Evolutionary conservation across 805 yeast species (phyloP), one percentile per base, ranked within the genome.

Genomic region (Ogataea thermomethanolica): DNA sequence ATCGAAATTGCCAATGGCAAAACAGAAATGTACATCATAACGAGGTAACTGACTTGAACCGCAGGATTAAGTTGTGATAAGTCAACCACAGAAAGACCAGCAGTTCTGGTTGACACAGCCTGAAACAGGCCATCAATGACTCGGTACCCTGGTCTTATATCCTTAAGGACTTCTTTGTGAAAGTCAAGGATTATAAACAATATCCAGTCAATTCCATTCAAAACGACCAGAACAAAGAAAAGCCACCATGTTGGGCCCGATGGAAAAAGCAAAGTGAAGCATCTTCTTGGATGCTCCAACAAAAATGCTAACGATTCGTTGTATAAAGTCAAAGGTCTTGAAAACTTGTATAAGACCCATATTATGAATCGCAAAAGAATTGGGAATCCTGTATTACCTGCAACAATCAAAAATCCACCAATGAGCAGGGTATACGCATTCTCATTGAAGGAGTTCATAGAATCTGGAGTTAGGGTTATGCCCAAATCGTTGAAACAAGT

Each of bases 21-120:
- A 31, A 91, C 97, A 11, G 98, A 91, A 21, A 93, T 89, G 65
- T 93, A 93, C 99, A 93, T 93, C 98, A 93, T 91, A 45, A 93
- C 74, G 80, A 88, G 74, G 60, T 93, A 93, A 52, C 93, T 80
- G 22, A 93, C 95, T 61, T 89, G 96, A 36, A 91, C 86, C 0
- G 96, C 93, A 0, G 97, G 93, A 55, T 89, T 93, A 32, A 93
- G 68, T 29, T 61, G 58, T 2, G 87, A 66, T 28, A 93, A 63
- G 57, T 83, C 79, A 20, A 90, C 76, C 28, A 84, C 83, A 0
- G 84, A 51, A 50, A 93, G 82, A 0, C 99, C 99, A 0, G 96
- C 96, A 1, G 98, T 93, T 68, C 99, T 78, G 0, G 97, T 88
- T 37, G 91, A 77, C 33, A 91, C 76, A 1, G 97, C 93, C 61